Conservation (phyloP, 306 rosid species). For the Pyrus betulifolia region DNA sequence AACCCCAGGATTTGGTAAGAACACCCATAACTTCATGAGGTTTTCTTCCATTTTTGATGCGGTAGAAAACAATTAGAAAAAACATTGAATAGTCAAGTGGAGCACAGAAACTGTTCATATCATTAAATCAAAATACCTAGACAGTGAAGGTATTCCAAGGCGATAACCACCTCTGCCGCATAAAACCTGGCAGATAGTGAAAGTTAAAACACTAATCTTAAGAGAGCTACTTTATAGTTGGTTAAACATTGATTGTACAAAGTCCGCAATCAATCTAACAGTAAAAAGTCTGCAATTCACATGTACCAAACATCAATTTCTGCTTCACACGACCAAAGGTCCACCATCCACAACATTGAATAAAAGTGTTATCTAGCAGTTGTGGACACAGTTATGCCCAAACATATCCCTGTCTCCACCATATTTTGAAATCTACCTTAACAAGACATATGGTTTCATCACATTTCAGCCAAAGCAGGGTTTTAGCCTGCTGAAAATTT, state of each 20-base stretch:
- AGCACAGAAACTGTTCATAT: not conserved
- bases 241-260: not conserved
- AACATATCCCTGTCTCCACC: not conserved
- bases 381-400: not conserved
- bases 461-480: not conserved
- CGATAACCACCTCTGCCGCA: conserved; percentile 85
- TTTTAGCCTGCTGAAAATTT: not conserved
- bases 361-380: not conserved
- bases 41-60: not conserved
- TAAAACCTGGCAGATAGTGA: conserved; percentile 55
- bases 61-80: not conserved
- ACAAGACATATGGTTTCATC: not conserved
- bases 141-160: conserved; percentile 95
- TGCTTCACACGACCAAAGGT: not conserved
- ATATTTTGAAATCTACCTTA: not conserved
- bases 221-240: not conserved
- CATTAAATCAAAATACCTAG: conserved; percentile 46
- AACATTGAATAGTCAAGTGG: not conserved
- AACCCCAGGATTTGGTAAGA: not conserved
- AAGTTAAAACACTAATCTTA: conserved; percentile 12
- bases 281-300: not conserved
- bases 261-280: not conserved
- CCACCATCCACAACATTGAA: not conserved
- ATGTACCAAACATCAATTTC: not conserved
- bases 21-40: not conserved